These are phyloP conservation scores for Forsythia suspensa DNA, from an alignment of 257 asterid genomes.

Conservation along the genomic window DNA sequence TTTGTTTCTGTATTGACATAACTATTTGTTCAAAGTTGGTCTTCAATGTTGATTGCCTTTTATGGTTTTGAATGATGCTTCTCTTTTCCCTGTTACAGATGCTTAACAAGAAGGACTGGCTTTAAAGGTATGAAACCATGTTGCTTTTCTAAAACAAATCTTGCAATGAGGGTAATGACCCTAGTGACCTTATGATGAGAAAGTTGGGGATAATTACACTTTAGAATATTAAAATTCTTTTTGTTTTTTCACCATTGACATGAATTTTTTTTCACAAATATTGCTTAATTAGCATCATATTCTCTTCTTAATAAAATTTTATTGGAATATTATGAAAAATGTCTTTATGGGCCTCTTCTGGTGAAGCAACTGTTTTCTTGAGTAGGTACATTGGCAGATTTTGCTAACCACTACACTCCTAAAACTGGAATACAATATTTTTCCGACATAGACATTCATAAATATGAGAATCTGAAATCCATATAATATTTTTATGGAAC, in stretches of 20 bases:
- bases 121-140: constrained; percentile 38
- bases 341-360: constrained; percentile 21
- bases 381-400: constrained; percentile 50
- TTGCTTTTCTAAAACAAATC: constrained; percentile 41
- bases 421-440: background rate
- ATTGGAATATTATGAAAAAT: background rate
- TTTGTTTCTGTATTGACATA: constrained; percentile 55
- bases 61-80: constrained; percentile 32
- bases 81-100: constrained; percentile 44
- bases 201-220: background rate
- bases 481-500: too few relatives aligned
- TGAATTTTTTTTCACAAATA: background rate
- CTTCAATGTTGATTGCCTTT: constrained; percentile 19
- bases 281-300: background rate
- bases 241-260: background rate
- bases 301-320: background rate
- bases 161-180: constrained; percentile 26
- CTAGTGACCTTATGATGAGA: constrained; percentile 21
- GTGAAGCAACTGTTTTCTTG: constrained; percentile 49
- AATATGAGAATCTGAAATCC: background rate
- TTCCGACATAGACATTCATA: background rate
- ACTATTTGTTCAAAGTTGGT: constrained; percentile 11
- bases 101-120: constrained; percentile 37
- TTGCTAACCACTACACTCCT: constrained; percentile 34
- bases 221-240: background rate